Conservation (phyloP, 2,329 filamentous ascomycete species). For the Phoma sp. region DNA sequence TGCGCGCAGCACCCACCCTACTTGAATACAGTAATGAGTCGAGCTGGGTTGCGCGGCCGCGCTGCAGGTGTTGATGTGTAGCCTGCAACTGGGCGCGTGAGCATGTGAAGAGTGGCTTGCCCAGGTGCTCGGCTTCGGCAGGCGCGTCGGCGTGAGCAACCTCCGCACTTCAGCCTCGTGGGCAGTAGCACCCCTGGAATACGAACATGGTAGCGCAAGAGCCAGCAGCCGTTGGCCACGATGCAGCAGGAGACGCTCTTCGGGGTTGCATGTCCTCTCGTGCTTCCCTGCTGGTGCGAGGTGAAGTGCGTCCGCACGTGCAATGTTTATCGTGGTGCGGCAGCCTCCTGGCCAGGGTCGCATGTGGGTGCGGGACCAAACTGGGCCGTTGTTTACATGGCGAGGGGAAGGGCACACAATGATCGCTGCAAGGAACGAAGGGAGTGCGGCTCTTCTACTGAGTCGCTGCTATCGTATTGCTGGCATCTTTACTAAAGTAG, state of each 20-base stretch:
- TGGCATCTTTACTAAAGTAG: constrained; percentile 2
- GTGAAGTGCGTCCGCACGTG: constrained; percentile 3
- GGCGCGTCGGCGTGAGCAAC: constrained; percentile 5
- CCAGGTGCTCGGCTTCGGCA: not conserved
- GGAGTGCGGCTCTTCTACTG: constrained; percentile 5
- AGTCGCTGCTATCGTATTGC: constrained; percentile 1
- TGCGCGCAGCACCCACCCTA: not conserved
- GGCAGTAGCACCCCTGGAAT: not conserved
- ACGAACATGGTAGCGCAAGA: not conserved
- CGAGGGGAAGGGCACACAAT: constrained; percentile 9
- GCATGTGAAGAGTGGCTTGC: constrained; percentile 13
- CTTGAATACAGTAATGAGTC: not conserved
- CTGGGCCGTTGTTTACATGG: constrained; percentile 8
- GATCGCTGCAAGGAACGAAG: constrained; percentile 16
- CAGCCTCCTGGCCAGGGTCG: not conserved
- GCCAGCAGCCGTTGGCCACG: not conserved
- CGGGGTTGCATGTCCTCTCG: not conserved
- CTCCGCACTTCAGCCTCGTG: constrained; percentile 1
- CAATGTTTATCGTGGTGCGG: constrained; percentile 6
- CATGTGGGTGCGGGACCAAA: constrained; percentile 5
- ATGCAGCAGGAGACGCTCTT: not conserved
- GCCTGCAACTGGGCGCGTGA: not conserved
- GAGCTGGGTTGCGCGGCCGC: not conserved
- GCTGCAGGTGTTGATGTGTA: not conserved
- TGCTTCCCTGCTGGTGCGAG: not conserved